These are phyloP conservation scores for Phytophthora pseudosyringae DNA, from an alignment of 352 stramenopile species.

Conservation along the genomic window DNA sequence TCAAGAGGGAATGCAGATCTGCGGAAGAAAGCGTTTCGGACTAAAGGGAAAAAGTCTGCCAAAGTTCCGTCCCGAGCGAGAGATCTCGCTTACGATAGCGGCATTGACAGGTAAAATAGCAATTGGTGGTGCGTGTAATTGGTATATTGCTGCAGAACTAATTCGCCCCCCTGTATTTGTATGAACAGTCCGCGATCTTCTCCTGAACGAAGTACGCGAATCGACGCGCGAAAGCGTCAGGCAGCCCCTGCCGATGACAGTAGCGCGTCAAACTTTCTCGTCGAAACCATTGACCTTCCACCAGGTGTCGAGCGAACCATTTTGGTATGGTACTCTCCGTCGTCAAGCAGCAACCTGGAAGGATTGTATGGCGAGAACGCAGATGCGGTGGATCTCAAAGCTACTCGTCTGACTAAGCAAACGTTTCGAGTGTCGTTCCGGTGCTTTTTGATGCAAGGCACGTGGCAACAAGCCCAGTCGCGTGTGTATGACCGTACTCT, in stretches of 20 bases:
- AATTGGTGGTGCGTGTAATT: neutral
- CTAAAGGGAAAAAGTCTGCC: conserved; percentile 55
- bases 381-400: conserved; percentile 82
- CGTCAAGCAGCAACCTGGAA: conserved; percentile 51
- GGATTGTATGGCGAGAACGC: conserved; percentile 43
- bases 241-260: conserved; percentile 58
- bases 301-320: conserved; percentile 90
- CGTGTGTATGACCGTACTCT: conserved; percentile 87
- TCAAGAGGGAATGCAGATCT: conserved; percentile 42
- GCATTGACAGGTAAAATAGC: conserved; percentile 70
- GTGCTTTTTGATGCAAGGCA: conserved; percentile 86
- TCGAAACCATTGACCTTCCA: conserved; percentile 88
- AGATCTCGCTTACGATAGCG: conserved; percentile 75
- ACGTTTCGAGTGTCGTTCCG: conserved; percentile 89
- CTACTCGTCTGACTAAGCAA: conserved; percentile 83
- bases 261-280: conserved; percentile 85
- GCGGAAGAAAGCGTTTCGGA: conserved; percentile 56
- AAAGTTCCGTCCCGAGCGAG: conserved; percentile 64
- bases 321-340: conserved; percentile 86
- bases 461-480: conserved; percentile 87
- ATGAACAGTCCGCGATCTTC: conserved; percentile 77
- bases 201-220: conserved; percentile 63
- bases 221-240: conserved; percentile 55
- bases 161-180: conserved; percentile 2
- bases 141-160: conserved; percentile 3